Base-by-base conservation (phyloP, 768 basidiomycete genomes). In the Kwoniella sp. region DNA sequence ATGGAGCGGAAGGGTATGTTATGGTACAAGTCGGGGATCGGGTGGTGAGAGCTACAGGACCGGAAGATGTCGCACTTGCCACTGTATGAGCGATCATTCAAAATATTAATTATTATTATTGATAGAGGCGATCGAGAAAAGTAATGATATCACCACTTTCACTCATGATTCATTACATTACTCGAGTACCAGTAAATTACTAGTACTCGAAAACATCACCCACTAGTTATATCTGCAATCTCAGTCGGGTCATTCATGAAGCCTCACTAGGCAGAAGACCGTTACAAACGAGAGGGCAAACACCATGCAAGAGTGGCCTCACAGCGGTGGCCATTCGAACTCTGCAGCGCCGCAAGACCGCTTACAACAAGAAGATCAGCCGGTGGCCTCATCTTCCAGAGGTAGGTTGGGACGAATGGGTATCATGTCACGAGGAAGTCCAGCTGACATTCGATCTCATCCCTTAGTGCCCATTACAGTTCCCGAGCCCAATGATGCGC, bases 121-220 rank as follows among this genome's bases (percentile, higher is more conserved):
- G 0, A 36, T n/a, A n/a, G n/a, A n/a, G n/a, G n/a, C n/a, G n/a
- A n/a, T n/a, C n/a, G n/a, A n/a, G n/a, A 36, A 24, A 56, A 25
- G 47, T 62, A 46, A 50, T 62, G 60, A 62, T 62, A 30, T 47
- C 44, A 62, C 33, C 60, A 55, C 22, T 62, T 56, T 2, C 33
- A 6, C 13, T 33, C 13, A 5, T 33, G 33, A 13, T 33, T 5
- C 33, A 5, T 33, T 13, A 6, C 33, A 6, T 33, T 33, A 33
- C 33, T 33, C n/a, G n/a, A n/a, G n/a, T n/a, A n/a, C n/a, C n/a
- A n/a, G n/a, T n/a, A n/a, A n/a, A n/a, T n/a, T n/a, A n/a, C n/a
- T n/a, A n/a, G n/a, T n/a, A n/a, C n/a, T n/a, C 33, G 33, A 33
- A 33, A 33, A 33, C 33, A 33, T 33, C 13, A 13, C 13, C 7